These are phyloP conservation scores for Senna siamea DNA, from an alignment of 306 rosid species.

Conservation along the genomic window DNA sequence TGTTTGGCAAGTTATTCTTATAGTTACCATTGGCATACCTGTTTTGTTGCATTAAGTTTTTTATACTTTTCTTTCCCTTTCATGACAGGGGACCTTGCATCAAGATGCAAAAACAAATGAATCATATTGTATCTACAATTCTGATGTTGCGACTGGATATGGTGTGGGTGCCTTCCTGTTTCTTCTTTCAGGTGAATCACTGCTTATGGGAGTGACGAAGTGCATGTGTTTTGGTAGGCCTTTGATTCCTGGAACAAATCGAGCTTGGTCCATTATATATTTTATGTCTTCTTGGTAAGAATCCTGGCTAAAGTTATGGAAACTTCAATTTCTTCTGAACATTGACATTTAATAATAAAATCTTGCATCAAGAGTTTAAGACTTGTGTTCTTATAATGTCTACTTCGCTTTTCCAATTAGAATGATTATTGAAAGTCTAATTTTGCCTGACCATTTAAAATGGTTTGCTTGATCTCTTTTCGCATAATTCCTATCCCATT, in stretches of 20 bases:
- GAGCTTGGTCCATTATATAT: slow-evolving; percentile 94
- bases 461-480: background rate
- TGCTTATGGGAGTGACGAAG: slow-evolving; percentile 71
- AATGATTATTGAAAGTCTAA: background rate
- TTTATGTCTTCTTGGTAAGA: slow-evolving; percentile 83
- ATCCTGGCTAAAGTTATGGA: slow-evolving; percentile 12
- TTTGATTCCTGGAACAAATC: slow-evolving; percentile 65
- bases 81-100: slow-evolving; percentile 61
- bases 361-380: background rate
- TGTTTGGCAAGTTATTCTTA: background rate
- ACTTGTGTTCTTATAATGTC: background rate
- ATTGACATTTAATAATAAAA: background rate
- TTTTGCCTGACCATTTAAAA: background rate
- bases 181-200: slow-evolving; percentile 68
- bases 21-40: background rate
- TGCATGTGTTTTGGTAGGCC: slow-evolving; percentile 83
- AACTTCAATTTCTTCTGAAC: background rate
- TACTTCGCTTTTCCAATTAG: background rate
- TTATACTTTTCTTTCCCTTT: slow-evolving; percentile 3
- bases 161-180: slow-evolving; percentile 72
- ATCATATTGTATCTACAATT: slow-evolving; percentile 80
- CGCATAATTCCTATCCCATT: background rate
- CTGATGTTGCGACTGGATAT: slow-evolving; percentile 89
- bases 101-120: slow-evolving; percentile 49
- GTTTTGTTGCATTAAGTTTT: slow-evolving; percentile 6